Conservation (phyloP, 257 asterid species). For the Solanum neorickii region DNA sequence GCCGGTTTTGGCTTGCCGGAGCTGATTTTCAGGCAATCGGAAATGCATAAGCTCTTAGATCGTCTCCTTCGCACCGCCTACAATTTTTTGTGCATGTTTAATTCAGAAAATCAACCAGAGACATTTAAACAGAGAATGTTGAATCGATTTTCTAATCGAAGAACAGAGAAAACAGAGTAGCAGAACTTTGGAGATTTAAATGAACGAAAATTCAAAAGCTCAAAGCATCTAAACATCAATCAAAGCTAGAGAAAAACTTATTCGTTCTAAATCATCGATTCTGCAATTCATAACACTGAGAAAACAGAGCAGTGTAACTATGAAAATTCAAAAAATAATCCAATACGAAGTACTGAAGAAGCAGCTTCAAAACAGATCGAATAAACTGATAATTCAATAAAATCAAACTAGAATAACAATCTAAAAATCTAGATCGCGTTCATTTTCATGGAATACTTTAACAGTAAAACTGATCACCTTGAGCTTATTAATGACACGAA, state of each 20-base stretch:
- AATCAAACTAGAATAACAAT: not conserved
- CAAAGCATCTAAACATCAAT: not conserved
- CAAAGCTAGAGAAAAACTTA: not conserved
- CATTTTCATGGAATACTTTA: not conserved
- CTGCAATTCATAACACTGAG: not conserved
- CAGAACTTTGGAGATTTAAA: not conserved
- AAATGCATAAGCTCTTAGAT: slow-evolving; percentile 42
- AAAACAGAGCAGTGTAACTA: not conserved
- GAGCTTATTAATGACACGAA: not conserved
- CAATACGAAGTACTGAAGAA: not conserved
- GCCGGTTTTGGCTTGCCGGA: slow-evolving; percentile 15
- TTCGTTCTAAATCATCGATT: not conserved
- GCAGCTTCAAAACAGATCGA: not conserved
- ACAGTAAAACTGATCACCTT: not conserved
- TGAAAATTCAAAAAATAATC: not conserved
- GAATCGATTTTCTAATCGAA: not conserved
- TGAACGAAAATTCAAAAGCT: not conserved
- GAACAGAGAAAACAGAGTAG: not conserved
- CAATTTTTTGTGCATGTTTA: not conserved
- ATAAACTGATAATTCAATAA: not conserved
- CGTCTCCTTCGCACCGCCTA: slow-evolving; percentile 74
- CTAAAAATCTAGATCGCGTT: not conserved
- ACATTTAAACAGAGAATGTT: not conserved
- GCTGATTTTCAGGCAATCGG: slow-evolving; percentile 28
- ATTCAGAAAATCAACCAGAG: not conserved